Conservation (phyloP, 75 land plant species). For the Cunninghamia lanceolata region DNA sequence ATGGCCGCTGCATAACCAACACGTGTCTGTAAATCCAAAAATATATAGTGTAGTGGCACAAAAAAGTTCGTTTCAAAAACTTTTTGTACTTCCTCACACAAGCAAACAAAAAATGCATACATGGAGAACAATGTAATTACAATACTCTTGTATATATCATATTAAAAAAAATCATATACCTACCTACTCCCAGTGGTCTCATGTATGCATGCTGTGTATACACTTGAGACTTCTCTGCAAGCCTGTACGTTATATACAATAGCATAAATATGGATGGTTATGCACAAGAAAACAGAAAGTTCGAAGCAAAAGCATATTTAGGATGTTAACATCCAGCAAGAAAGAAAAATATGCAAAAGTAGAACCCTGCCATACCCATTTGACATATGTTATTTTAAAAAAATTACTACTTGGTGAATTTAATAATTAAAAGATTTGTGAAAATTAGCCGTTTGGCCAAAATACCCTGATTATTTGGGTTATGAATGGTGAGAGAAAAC, state of each 20-base stretch:
- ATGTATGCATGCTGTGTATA: conserved; percentile 98
- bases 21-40: background rate
- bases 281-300: background rate
- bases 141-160: background rate
- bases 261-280: background rate
- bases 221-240: conserved; percentile 94
- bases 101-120: background rate
- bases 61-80: background rate
- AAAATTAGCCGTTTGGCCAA: too few species aligned
- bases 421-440: too few species aligned
- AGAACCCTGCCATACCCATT: background rate
- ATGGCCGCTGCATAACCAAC: conserved; percentile 64
- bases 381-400: too few species aligned
- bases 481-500: background rate
- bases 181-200: conserved; percentile 96
- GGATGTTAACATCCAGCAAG: background rate
- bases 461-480: background rate
- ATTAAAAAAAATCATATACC: conserved; percentile 1
- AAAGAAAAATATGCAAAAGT: background rate
- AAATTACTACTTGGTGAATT: too few species aligned
- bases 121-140: background rate
- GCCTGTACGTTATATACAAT: conserved; percentile 41
- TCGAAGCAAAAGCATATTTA: background rate
- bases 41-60: background rate
- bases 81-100: background rate